Percentiles rank a stretch among this genome's conserved stretches.
Conservation (phyloP, 2,329 filamentous ascomycete species). For the Cordyceps pruinosa region DNA sequence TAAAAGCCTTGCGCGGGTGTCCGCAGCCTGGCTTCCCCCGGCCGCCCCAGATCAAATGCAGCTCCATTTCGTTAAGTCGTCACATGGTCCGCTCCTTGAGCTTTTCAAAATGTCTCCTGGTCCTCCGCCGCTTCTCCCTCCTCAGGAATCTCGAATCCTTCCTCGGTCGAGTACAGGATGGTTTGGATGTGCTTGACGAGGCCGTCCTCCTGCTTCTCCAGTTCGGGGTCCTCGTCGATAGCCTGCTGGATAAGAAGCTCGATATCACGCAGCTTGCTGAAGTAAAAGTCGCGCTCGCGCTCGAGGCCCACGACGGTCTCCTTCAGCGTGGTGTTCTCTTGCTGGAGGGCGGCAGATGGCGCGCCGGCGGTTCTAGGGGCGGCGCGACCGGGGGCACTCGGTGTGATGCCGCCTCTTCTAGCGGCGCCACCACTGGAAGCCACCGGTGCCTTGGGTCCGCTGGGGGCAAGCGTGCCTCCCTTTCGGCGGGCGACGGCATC, state of each 20-base stretch:
- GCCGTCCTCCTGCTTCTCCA: conserved; percentile 89
- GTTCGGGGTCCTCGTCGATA: conserved; percentile 82
- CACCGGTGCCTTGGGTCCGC: conserved; percentile 39
- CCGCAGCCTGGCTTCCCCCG: background rate
- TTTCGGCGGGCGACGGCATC: conserved; percentile 83
- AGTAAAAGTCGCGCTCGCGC: conserved; percentile 97
- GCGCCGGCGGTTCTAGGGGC: conserved; percentile 44
- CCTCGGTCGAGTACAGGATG: conserved; percentile 95
- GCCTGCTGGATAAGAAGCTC: conserved; percentile 90
- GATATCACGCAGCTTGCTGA: conserved; percentile 96
- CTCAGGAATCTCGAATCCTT: conserved; percentile 82
- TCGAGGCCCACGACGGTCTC: conserved; percentile 93
- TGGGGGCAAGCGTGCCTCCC: conserved; percentile 56
- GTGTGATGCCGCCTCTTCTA: conserved; percentile 53
- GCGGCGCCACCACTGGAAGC: conserved; percentile 44
- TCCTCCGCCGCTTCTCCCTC: conserved; percentile 67
- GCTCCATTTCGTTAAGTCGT: conserved; percentile 9
- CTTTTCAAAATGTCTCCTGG: conserved; percentile 66
- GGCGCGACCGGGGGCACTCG: conserved; percentile 46
- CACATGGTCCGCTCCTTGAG: background rate
- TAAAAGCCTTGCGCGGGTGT: background rate
- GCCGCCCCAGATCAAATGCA: conserved; percentile 5
- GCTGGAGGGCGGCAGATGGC: conserved; percentile 64
- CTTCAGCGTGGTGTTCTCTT: conserved; percentile 84
- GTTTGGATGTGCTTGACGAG: conserved; percentile 93